phyloP scores from a whole-genome alignment of 1,284 basidiomycete genomes.

The Ganoderma resinaceum region DNA sequence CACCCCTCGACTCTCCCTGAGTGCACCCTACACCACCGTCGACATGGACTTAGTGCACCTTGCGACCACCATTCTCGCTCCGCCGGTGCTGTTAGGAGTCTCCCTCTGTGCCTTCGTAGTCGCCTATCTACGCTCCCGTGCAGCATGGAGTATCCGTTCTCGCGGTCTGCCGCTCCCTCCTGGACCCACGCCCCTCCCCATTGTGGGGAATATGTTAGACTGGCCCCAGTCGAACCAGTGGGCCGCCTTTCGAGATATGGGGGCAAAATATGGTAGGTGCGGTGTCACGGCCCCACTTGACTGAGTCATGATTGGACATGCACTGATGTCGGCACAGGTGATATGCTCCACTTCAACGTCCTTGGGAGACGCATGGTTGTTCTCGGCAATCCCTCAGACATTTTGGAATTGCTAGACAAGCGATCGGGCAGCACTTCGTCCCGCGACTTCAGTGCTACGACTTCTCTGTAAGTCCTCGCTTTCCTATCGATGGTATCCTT shows the following conservation, averaged over 20 bases:
- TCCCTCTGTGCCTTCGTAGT: not conserved
- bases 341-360: not conserved
- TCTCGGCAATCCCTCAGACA: not conserved
- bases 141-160: not conserved
- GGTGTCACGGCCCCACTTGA: not conserved
- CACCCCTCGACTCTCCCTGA: not conserved
- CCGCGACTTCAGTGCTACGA: not conserved
- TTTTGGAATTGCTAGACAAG: not conserved
- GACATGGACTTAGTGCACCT: not conserved
- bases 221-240: not conserved
- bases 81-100: not conserved
- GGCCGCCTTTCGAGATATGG: not conserved
- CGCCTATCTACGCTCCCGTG: not conserved
- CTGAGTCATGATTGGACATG: not conserved
- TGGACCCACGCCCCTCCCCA: not conserved
- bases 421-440: not conserved
- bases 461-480: not conserved
- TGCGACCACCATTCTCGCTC: not conserved
- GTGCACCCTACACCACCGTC: not conserved
- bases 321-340: not conserved
- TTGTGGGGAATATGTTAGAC: constrained; percentile 3
- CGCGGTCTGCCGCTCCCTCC: not conserved
- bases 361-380: not conserved
- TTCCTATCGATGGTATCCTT: not conserved
- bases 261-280: not conserved